phyloP scores from a whole-genome alignment of 2,329 filamentous ascomycete species.

The Cercospora sojina region DNA sequence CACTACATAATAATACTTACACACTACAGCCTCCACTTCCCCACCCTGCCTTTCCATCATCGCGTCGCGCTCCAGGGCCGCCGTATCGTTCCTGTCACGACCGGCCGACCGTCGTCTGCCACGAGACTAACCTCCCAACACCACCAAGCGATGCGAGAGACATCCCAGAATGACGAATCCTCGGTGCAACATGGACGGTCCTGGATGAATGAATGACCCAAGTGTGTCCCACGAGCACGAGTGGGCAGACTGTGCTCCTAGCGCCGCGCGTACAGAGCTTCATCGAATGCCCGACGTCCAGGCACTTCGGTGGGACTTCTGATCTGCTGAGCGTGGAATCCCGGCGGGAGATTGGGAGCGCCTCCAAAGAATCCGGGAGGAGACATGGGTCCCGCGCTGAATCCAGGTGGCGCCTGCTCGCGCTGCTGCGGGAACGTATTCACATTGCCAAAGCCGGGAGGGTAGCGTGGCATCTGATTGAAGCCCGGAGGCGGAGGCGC shows the following conservation, averaged over 20 bases:
- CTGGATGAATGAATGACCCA: background rate
- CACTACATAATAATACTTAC: background rate
- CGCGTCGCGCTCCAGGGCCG: background rate
- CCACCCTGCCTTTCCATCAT: background rate
- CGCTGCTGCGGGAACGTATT: conserved; percentile 33
- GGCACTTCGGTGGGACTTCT: conserved; percentile 10
- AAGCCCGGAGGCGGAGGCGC: conserved; percentile 35
- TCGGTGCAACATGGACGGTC: background rate
- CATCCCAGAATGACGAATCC: background rate
- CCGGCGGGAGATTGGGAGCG: conserved; percentile 6
- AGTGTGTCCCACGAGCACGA: background rate
- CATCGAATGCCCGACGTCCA: conserved; percentile 7
- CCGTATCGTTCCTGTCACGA: no score
- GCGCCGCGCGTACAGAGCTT: conserved; percentile 6
- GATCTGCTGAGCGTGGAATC: conserved; percentile 8
- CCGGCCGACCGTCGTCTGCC: background rate
- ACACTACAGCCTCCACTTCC: background rate
- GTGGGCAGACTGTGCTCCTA: background rate
- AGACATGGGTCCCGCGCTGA: conserved; percentile 8
- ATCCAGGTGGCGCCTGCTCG: conserved; percentile 9
- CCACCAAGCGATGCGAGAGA: background rate
- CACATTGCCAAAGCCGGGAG: conserved; percentile 35
- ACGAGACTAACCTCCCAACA: background rate
- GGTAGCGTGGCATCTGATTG: conserved; percentile 36
- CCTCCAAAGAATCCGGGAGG: conserved; percentile 15